Conservation (phyloP, 1,284 basidiomycete species). For the Exsudoporus floridanus region DNA sequence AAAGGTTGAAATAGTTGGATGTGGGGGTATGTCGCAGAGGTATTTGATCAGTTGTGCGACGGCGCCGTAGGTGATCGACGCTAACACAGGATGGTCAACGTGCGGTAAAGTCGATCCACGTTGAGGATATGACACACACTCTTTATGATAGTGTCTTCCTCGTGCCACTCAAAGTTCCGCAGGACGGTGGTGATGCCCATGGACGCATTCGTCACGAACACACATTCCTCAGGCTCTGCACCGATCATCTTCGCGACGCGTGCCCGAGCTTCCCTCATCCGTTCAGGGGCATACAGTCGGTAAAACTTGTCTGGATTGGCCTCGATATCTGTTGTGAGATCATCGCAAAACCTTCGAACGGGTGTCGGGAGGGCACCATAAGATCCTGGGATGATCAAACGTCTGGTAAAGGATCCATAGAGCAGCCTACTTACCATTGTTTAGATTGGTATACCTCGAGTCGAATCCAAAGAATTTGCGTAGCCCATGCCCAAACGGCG, state of each 20-base stretch:
- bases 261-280: slow-evolving; percentile 37
- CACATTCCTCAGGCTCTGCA: slow-evolving; percentile 56
- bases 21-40: slow-evolving; percentile 51
- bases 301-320: slow-evolving; percentile 60
- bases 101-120: neutral
- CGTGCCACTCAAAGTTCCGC: slow-evolving; percentile 51
- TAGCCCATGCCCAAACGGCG: slow-evolving; percentile 52
- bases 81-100: slow-evolving; percentile 34
- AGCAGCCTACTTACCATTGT: slow-evolving; percentile 49
- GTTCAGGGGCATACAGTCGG: slow-evolving; percentile 42
- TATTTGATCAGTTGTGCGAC: slow-evolving; percentile 56
- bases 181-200: slow-evolving; percentile 65
- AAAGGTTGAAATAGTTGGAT: slow-evolving; percentile 51
- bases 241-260: slow-evolving; percentile 57
- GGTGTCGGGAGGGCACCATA: slow-evolving; percentile 63
- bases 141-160: slow-evolving; percentile 44
- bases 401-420: neutral
- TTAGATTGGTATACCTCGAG: slow-evolving; percentile 57
- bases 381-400: slow-evolving; percentile 45
- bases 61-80: slow-evolving; percentile 65
- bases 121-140: slow-evolving; percentile 17
- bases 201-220: slow-evolving; percentile 62
- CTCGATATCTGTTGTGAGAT: slow-evolving; percentile 49
- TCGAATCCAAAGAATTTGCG: slow-evolving; percentile 52
- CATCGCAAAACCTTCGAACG: slow-evolving; percentile 49